Percentiles rank a stretch among this genome's conserved stretches.
Evolutionary conservation across 257 asterid genomes (phyloP).

Genomic region (Solanum dulcamara): DNA sequence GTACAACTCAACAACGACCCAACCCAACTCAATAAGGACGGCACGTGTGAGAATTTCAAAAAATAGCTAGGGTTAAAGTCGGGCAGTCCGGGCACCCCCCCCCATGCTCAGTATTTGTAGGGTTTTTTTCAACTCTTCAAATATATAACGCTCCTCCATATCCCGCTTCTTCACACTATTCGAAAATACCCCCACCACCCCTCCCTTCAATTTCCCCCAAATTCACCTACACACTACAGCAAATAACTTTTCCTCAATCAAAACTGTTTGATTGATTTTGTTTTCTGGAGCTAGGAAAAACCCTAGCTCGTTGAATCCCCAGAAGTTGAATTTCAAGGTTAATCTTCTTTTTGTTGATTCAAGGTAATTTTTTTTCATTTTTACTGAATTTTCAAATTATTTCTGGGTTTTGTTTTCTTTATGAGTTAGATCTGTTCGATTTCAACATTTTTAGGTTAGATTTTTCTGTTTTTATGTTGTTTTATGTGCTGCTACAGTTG

Average conservation of each 20-base stretch:
- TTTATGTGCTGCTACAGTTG: background rate
- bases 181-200: slow-evolving; percentile 24
- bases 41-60: slow-evolving; percentile 10
- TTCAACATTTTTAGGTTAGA: background rate
- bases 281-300: background rate
- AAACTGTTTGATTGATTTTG: background rate
- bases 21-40: background rate
- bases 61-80: slow-evolving; percentile 15
- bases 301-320: background rate
- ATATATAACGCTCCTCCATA: background rate
- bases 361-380: background rate
- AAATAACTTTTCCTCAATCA: background rate
- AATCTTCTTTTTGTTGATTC: background rate
- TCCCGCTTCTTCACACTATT: slow-evolving; percentile 60
- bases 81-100: slow-evolving; percentile 32
- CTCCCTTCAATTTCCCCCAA: background rate
- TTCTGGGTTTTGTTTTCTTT: background rate
- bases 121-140: background rate
- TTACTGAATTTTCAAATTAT: background rate
- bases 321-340: background rate
- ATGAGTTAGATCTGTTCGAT: background rate
- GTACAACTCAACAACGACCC: background rate
- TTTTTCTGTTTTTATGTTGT: background rate
- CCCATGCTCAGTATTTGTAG: slow-evolving; percentile 14
- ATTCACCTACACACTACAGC: background rate